These are phyloP conservation scores for Odonthalia washingtoniensis DNA, from an alignment of 31 red algal species.

Conservation along the genomic window DNA sequence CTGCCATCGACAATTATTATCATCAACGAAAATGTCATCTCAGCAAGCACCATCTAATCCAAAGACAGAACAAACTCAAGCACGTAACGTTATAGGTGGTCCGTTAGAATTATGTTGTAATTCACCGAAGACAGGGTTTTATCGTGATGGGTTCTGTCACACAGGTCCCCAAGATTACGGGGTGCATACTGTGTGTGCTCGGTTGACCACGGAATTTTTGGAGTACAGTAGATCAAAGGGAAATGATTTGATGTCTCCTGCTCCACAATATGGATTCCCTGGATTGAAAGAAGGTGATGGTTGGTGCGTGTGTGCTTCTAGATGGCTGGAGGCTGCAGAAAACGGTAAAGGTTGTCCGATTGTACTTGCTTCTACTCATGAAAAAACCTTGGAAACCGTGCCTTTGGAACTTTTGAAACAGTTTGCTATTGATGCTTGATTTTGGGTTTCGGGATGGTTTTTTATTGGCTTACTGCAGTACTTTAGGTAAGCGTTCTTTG, in stretches of 20 bases:
- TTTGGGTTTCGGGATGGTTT: too few relatives aligned
- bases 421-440: conserved; percentile 45
- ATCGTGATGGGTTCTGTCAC: conserved; percentile 76
- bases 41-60: too few relatives aligned
- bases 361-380: conserved; percentile 72
- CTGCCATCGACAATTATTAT: too few relatives aligned
- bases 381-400: conserved; percentile 55
- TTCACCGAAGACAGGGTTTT: conserved; percentile 72
- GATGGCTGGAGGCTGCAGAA: conserved; percentile 81
- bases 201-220: conserved; percentile 68
- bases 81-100: conserved; percentile 73
- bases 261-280: conserved; percentile 58
- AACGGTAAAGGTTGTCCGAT: conserved; percentile 64
- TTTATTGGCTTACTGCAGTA: too few relatives aligned
- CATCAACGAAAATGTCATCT: too few relatives aligned
- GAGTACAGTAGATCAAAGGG: conserved; percentile 52
- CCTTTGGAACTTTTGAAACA: conserved; percentile 52
- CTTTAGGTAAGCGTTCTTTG: too few relatives aligned
- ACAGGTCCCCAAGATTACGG: conserved; percentile 69
- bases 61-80: background rate
- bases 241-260: conserved; percentile 67
- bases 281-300: conserved; percentile 72
- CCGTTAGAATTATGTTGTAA: conserved; percentile 56
- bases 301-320: conserved; percentile 76
- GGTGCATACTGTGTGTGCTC: conserved; percentile 76